Conservation (phyloP, 1,284 basidiomycete genomes). For the Gymnopus androsaceus region DNA sequence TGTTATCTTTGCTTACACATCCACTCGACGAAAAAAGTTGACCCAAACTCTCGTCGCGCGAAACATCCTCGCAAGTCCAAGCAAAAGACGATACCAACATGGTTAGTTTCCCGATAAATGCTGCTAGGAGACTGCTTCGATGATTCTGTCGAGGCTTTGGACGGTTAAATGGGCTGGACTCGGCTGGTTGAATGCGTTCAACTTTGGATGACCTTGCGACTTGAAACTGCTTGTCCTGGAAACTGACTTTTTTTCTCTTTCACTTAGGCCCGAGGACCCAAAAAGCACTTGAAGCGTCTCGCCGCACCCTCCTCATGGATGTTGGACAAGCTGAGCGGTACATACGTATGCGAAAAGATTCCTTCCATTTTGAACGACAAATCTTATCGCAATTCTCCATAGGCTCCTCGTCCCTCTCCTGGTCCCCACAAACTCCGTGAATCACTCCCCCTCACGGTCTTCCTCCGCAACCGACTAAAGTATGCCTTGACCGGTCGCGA, state of each 20-base stretch:
- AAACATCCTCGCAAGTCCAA: constrained; percentile 3
- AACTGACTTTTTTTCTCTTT: constrained; percentile 18
- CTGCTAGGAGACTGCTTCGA: neutral
- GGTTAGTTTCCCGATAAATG: constrained; percentile 5
- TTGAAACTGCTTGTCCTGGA: neutral
- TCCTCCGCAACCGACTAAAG: constrained; percentile 99
- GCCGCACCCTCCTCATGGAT: constrained; percentile 99
- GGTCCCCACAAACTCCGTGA: constrained; percentile 99
- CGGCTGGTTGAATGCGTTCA: constrained; percentile 4
- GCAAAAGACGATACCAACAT: constrained; percentile 10
- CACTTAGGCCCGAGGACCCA: constrained; percentile 89
- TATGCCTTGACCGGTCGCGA: constrained; percentile 97
- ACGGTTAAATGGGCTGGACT: constrained; percentile 1
- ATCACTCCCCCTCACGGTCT: constrained; percentile 91
- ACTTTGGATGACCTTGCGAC: constrained; percentile 27
- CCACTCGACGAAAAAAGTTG: no score
- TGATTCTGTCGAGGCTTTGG: neutral
- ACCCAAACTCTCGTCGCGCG: no score
- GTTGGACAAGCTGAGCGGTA: constrained; percentile 98
- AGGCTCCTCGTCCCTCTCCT: constrained; percentile 95
- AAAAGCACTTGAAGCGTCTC: constrained; percentile 99
- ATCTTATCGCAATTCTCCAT: constrained; percentile 20
- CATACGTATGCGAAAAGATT: constrained; percentile 72
- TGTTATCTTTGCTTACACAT: no score
- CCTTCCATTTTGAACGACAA: constrained; percentile 10